Evolutionary conservation across 768 basidiomycete species (phyloP), one percentile per base, ranked within the genome.

Genomic region (Trametes cinnabarina): DNA sequence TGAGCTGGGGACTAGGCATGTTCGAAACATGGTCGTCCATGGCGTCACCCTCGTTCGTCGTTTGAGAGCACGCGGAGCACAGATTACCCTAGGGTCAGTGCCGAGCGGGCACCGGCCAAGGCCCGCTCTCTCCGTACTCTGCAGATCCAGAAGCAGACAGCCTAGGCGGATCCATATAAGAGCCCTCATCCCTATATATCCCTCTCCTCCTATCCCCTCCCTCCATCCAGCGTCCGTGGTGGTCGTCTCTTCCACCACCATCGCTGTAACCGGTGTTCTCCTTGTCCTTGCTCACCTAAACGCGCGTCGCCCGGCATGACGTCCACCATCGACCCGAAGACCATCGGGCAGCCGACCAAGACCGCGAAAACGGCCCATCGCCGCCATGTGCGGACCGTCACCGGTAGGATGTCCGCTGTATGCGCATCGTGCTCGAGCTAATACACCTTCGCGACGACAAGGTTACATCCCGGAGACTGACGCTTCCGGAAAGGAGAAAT

Each of bases 401-500:
- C 72, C 20, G 72, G 72, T 71, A 49, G 59, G 23, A 44, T 32
- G 15, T 2, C 7, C 22, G 44, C n/a, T 48, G 23, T 47, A 46
- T 50, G 51, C 40, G 42, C 23, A n/a, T 26, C 19, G 37, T 55
- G n/a, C 20, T 47, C 26, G 8, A 30, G 48, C 25, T 56, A 15
- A 47, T 20, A 15, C 9, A 4, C 12, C 9, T 10, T 39, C 3
- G 8, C 40, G 14, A 25, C 44, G 12, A 17, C n/a, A 59, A 93
- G 91, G 88, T 15, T 92, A 91, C 67, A 73, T 87, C 3, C 88
- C 91, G 4, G 91, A 93, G 70, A 82, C 81, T 43, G 90, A 92
- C 66, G 84, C 79, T 3, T 70, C 77, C 43, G 91, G 91, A 32
- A 86, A 90, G 69, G 91, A 92, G 69, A 86, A 87, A 72, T 94